These are phyloP conservation scores for Claviceps quebecensis DNA, from an alignment of 2,329 filamentous ascomycete species.

Conservation along the genomic window DNA sequence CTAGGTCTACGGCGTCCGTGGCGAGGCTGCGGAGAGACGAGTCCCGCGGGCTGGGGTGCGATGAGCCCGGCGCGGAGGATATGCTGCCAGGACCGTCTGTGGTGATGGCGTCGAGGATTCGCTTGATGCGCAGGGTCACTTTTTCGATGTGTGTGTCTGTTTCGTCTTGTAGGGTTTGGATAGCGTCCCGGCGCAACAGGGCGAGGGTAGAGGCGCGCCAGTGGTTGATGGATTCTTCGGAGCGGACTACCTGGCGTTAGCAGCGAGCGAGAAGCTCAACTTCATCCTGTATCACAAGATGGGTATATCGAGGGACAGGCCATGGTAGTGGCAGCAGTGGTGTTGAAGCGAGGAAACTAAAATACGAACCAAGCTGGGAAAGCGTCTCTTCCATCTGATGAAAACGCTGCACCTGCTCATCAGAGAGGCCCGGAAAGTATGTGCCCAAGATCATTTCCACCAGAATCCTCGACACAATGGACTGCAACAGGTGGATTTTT, in stretches of 20 bases:
- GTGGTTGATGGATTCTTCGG: constrained; percentile 43
- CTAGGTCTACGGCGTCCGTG: constrained; percentile 38
- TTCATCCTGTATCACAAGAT: too few relatives aligned
- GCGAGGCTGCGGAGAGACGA: constrained; percentile 39
- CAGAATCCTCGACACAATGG: constrained; percentile 43
- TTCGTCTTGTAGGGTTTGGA: constrained; percentile 29
- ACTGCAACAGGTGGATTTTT: constrained; percentile 50
- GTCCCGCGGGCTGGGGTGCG: constrained; percentile 30
- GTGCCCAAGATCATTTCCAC: constrained; percentile 47
- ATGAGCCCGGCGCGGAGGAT: constrained; percentile 12
- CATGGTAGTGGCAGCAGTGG: not conserved
- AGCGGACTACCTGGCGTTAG: constrained; percentile 16
- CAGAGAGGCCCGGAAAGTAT: constrained; percentile 49
- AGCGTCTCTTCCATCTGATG: constrained; percentile 34
- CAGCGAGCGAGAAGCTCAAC: too few relatives aligned
- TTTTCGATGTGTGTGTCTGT: constrained; percentile 28
- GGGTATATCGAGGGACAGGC: too few relatives aligned
- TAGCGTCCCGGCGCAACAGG: constrained; percentile 40
- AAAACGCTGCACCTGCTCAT: constrained; percentile 37
- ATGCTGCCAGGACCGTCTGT: constrained; percentile 11
- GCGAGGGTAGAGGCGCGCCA: constrained; percentile 53
- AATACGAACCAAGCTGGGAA: constrained; percentile 23
- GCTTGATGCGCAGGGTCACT: constrained; percentile 33
- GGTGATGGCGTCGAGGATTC: constrained; percentile 36
- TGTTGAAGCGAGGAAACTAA: not conserved